Evolutionary conservation across 2,329 filamentous ascomycete species (phyloP).

Genomic region (Botrytis byssoidea): DNA sequence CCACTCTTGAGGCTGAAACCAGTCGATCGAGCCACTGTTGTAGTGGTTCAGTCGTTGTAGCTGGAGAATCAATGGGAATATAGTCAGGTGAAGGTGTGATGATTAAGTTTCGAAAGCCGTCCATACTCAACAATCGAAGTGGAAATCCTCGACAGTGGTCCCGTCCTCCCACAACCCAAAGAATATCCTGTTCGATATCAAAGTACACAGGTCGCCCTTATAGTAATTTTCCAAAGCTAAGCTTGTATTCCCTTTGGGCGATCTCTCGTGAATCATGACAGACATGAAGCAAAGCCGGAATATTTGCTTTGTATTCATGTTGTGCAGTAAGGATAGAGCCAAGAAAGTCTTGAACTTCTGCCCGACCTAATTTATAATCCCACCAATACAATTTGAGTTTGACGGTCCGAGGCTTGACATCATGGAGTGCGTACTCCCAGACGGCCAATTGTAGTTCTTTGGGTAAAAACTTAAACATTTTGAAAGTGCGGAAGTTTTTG

Average conservation of each 20-base stretch:
- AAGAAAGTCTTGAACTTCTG: background rate
- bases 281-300: background rate
- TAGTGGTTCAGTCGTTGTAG: background rate
- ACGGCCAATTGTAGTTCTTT: background rate
- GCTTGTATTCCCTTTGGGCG: background rate
- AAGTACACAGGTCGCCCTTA: background rate
- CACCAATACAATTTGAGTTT: background rate
- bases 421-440: background rate
- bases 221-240: background rate
- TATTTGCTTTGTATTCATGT: background rate
- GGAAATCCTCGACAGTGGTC: background rate
- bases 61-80: accelerated
- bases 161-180: background rate
- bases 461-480: background rate
- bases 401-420: background rate
- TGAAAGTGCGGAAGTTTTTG: background rate
- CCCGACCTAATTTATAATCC: background rate
- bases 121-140: background rate
- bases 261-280: background rate
- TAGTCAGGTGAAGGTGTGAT: background rate
- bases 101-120: background rate
- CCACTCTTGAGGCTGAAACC: accelerated
- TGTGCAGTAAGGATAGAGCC: background rate
- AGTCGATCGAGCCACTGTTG: background rate
- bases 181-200: background rate